Base-by-base conservation (phyloP, 2,329 filamentous ascomycete species). In the Arthrobotrys musiformis region DNA sequence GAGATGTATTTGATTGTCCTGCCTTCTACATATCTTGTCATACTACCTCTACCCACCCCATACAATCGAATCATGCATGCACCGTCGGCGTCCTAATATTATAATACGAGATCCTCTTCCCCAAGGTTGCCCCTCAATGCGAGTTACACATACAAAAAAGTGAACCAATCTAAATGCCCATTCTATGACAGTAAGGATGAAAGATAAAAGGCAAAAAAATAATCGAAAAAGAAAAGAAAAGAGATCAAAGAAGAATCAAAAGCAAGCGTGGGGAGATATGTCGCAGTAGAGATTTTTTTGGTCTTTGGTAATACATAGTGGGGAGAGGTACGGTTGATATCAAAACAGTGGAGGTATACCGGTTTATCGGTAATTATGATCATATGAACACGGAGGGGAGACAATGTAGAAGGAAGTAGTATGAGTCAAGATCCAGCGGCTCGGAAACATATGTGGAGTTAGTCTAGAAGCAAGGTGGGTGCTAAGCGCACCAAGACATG, bases 51-150 rank as follows among this genome's bases (percentile, higher is more conserved):
- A n/a, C n/a, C n/a, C n/a, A n/a, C n/a, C n/a, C n/a, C n/a, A n/a
- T n/a, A n/a, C n/a, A n/a, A n/a, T n/a, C n/a, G n/a, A n/a, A n/a
- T n/a, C n/a, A n/a, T n/a, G n/a, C n/a, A n/a, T n/a, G n/a, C n/a
- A n/a, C n/a, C n/a, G n/a, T n/a, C n/a, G n/a, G n/a, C n/a, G n/a
- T n/a, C n/a, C n/a, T n/a, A n/a, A n/a, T n/a, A n/a, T n/a, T n/a
- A n/a, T n/a, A n/a, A n/a, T n/a, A n/a, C n/a, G n/a, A n/a, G n/a
- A n/a, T n/a, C n/a, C n/a, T n/a, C n/a, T n/a, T n/a, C n/a, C n/a
- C n/a, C n/a, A n/a, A n/a, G 63, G 70, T 69, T 30, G 63, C 70
- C 70, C 63, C 63, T 69, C 63, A 64, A 75, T 60, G 42, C 54
- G 15, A 46, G 24, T 54, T 68, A 62, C 46, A 42, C 64, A 69